These are phyloP conservation scores for Litchi chinensis DNA, from an alignment of 345 rosid species.

Conservation along the genomic window DNA sequence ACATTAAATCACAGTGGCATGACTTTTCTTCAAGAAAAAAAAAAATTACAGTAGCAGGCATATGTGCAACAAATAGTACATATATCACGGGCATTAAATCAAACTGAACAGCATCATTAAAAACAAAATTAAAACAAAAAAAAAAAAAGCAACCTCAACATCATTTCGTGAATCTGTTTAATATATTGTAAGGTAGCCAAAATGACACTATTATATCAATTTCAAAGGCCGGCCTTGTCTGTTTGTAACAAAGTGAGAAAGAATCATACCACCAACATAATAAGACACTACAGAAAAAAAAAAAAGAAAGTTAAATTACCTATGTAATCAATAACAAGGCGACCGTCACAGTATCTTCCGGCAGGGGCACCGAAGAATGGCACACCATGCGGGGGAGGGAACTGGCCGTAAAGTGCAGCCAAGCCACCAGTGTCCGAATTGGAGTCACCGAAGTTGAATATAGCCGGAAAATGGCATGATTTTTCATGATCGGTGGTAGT, in stretches of 20 bases:
- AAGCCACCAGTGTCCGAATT: slow-evolving; percentile 95
- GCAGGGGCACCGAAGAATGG: slow-evolving; percentile 72
- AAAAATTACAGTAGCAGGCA: too few relatives aligned
- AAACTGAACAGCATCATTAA: too few relatives aligned
- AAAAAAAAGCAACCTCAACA: too few relatives aligned
- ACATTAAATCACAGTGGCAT: too few relatives aligned
- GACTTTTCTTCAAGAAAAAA: too few relatives aligned
- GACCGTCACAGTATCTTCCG: slow-evolving; percentile 88
- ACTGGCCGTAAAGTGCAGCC: slow-evolving; percentile 82
- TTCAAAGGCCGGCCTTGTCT: not conserved
- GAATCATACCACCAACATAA: not conserved
- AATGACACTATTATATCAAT: not conserved
- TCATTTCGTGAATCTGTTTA: not conserved
- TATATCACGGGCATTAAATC: too few relatives aligned
- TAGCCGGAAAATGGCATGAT: slow-evolving; percentile 66
- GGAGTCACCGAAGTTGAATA: slow-evolving; percentile 92
- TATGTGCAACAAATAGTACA: too few relatives aligned
- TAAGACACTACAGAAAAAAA: not conserved
- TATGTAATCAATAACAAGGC: slow-evolving; percentile 76
- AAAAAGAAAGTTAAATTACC: slow-evolving; percentile 36
- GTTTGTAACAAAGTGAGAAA: not conserved
- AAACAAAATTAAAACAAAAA: too few relatives aligned
- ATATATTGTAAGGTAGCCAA: not conserved
- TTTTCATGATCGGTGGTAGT: not conserved
- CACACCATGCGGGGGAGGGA: slow-evolving; percentile 66